phyloP scores from a whole-genome alignment of 2,329 filamentous ascomycete genomes.

The Colletotrichum sp. region DNA sequence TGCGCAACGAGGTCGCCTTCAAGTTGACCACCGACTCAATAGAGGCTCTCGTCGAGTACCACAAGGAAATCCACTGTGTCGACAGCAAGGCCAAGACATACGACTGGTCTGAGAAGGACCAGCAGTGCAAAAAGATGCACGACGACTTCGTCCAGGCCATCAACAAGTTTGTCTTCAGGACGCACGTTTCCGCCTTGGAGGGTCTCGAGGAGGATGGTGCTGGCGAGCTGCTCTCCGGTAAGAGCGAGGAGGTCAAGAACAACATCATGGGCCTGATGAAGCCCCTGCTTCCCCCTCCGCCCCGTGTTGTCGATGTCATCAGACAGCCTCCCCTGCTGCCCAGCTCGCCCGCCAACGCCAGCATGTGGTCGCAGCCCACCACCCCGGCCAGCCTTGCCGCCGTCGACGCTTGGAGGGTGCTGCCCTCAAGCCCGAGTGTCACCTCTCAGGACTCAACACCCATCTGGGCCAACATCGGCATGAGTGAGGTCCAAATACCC shows the following conservation, averaged over 20 bases:
- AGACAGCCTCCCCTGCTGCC: conserved; percentile 85
- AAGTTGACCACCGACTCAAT: conserved; percentile 97
- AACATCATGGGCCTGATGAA: conserved; percentile 86
- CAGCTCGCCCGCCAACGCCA: conserved; percentile 75
- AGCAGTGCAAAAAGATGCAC: conserved; percentile 95
- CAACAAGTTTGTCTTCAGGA: conserved; percentile 96
- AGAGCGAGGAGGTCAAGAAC: conserved; percentile 91
- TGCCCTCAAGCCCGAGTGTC: conserved; percentile 86
- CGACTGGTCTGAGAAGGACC: conserved; percentile 96
- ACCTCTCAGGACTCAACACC: conserved; percentile 75
- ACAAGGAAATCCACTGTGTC: conserved; percentile 93
- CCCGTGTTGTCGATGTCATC: conserved; percentile 87
- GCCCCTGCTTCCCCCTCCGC: conserved; percentile 84
- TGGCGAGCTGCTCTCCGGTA: conserved; percentile 89
- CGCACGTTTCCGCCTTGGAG: conserved; percentile 86
- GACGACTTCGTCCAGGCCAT: conserved; percentile 95
- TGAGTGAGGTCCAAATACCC: conserved; percentile 76
- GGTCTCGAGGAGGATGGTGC: conserved; percentile 96
- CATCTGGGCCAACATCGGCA: conserved; percentile 80
- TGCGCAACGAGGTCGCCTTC: conserved; percentile 96
- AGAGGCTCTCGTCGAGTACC: conserved; percentile 90
- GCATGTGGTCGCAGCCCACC: conserved; percentile 76
- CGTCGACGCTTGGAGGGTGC: conserved; percentile 87
- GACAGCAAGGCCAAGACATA: conserved; percentile 89
- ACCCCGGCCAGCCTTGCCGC: conserved; percentile 70